phyloP scores from a whole-genome alignment of 768 basidiomycete species.

The Tubosaeta sp. region DNA sequence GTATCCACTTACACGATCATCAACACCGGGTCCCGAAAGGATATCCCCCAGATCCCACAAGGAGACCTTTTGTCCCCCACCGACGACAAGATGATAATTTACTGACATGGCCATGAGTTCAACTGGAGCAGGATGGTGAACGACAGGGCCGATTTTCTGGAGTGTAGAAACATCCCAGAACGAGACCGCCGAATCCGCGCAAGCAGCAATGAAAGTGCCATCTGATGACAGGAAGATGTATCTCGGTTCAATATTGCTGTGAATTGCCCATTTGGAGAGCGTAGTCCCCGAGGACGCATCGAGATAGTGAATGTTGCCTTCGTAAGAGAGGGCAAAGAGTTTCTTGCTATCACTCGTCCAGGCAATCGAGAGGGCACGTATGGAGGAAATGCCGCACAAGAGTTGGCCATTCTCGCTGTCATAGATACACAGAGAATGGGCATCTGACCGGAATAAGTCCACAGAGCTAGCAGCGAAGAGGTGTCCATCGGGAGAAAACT shows the following conservation, averaged over 20 bases:
- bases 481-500: slow-evolving; percentile 9
- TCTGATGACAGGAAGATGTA: slow-evolving; percentile 1
- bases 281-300: background rate
- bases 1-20: background rate
- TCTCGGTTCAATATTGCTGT: background rate
- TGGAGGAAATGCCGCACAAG: too few species aligned
- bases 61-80: background rate
- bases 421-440: too few species aligned
- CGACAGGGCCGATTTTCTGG: background rate
- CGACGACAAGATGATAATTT: background rate
- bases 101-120: slow-evolving; percentile 2
- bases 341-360: background rate
- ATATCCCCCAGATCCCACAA: background rate
- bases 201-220: slow-evolving; percentile 1
- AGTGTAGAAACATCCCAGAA: slow-evolving; percentile 8
- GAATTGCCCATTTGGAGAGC: background rate
- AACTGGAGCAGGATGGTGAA: background rate
- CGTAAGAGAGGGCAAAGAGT: background rate
- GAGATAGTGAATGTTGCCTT: background rate
- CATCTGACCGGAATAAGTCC: background rate
- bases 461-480: background rate
- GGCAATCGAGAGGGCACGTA: background rate
- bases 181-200: background rate
- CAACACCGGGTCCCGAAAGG: background rate
- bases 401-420: too few species aligned